Evolutionary conservation across 768 basidiomycete species (phyloP).

Genomic region (Brasilioporus rufonigricans): DNA sequence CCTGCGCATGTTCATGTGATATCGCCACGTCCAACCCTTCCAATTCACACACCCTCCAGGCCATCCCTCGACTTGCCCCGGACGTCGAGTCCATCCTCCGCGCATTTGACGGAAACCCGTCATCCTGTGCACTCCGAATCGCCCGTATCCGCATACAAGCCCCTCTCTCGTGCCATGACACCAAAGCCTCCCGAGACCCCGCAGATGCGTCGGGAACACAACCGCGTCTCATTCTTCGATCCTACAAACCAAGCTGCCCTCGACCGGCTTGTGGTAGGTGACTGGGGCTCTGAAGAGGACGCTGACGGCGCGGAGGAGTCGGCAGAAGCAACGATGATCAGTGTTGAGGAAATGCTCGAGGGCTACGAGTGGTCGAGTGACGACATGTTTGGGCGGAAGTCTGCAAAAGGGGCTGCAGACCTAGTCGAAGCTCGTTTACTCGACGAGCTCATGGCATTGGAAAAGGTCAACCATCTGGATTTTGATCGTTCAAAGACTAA

Average conservation of each 20-base stretch:
- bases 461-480: constrained; percentile 60
- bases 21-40: constrained; percentile 21
- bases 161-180: constrained; percentile 28
- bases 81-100: constrained; percentile 19
- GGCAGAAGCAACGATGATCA: constrained; percentile 78
- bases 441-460: constrained; percentile 89
- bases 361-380: constrained; percentile 96
- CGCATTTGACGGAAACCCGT: constrained; percentile 6
- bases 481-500: neutral
- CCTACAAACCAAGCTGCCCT: constrained; percentile 71
- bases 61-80: constrained; percentile 21
- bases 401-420: constrained; percentile 75
- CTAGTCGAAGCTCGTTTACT: constrained; percentile 86
- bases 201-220: constrained; percentile 52
- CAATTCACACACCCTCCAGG: constrained; percentile 11
- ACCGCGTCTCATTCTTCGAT: constrained; percentile 81
- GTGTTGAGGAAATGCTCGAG: constrained; percentile 98
- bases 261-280: constrained; percentile 61
- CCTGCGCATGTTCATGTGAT: constrained; percentile 23
- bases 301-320: constrained; percentile 67
- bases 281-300: constrained; percentile 45
- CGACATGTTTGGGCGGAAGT: constrained; percentile 64
- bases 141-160: constrained; percentile 20
- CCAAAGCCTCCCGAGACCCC: constrained; percentile 32
- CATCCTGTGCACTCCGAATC: constrained; percentile 20